These are phyloP conservation scores for Aspergillus eucalypticola DNA, from an alignment of 2,329 filamentous ascomycete genomes.

Conservation along the genomic window DNA sequence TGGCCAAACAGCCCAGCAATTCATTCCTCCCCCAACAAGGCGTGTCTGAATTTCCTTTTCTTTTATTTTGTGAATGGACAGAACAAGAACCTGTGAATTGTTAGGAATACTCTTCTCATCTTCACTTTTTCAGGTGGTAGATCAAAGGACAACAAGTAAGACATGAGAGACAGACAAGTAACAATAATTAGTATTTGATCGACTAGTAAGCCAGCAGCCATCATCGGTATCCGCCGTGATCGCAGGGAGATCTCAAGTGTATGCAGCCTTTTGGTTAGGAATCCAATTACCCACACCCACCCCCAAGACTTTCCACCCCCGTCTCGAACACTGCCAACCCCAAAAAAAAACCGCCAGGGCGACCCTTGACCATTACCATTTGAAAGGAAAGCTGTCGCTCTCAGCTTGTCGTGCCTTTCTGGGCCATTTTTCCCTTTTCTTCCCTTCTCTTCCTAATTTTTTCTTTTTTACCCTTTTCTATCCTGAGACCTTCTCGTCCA, in stretches of 20 bases:
- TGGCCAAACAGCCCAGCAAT: neutral
- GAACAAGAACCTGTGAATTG: too few species aligned
- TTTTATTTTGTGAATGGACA: too few species aligned
- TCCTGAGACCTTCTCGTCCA: neutral
- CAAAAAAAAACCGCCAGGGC: slow-evolving; percentile 7
- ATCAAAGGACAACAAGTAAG: too few species aligned
- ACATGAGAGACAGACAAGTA: too few species aligned
- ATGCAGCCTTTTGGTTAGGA: slow-evolving; percentile 2
- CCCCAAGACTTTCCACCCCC: neutral
- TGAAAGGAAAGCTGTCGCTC: slow-evolving; percentile 10
- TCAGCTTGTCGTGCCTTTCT: slow-evolving; percentile 1
- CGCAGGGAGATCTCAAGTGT: neutral
- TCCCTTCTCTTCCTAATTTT: neutral
- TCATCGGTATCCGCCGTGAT: neutral
- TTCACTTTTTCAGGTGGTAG: too few species aligned
- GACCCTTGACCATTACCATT: neutral
- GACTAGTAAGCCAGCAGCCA: neutral
- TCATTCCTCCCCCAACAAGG: too few species aligned
- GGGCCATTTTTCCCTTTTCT: neutral
- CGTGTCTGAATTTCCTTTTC: too few species aligned
- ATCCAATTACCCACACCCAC: slow-evolving; percentile 12
- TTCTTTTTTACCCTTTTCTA: neutral
- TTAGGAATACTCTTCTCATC: too few species aligned
- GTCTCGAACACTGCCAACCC: neutral
- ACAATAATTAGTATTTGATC: too few species aligned